phyloP scores from a whole-genome alignment of 2,329 filamentous ascomycete species.

The Ophiostoma pallidulum region DNA sequence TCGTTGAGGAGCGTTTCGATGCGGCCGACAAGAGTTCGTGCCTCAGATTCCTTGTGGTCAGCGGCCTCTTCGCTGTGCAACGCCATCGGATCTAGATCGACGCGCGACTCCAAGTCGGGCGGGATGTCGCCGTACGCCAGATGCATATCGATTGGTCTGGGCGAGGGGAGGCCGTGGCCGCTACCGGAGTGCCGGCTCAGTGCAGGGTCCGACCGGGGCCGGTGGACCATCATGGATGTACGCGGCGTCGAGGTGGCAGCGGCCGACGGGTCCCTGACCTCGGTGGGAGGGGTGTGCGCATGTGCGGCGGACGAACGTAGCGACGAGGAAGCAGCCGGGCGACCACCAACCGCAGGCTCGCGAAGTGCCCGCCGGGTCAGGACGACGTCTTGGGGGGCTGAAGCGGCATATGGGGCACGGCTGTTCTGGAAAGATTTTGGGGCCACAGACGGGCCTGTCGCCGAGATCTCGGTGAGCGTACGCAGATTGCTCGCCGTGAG shows the following conservation, averaged over 20 bases:
- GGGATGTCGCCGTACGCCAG: conserved; percentile 82
- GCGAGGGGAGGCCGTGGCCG: conserved; percentile 14
- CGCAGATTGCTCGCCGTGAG: conserved; percentile 46
- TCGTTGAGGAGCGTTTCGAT: conserved; percentile 75
- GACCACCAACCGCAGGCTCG: not conserved
- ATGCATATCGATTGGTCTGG: conserved; percentile 70
- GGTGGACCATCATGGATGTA: conserved; percentile 26
- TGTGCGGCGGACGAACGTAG: too few relatives aligned
- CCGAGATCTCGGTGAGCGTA: conserved; percentile 43
- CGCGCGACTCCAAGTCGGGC: conserved; percentile 48
- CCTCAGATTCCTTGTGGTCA: conserved; percentile 43
- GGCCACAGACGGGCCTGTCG: conserved; percentile 35
- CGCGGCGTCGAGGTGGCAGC: conserved; percentile 16
- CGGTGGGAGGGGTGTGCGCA: not conserved
- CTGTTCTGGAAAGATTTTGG: conserved; percentile 30
- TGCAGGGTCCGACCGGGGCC: conserved; percentile 32
- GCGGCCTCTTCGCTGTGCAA: conserved; percentile 32
- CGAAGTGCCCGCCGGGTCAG: conserved; percentile 30
- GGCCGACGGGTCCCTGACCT: not conserved
- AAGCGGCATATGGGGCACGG: conserved; percentile 35
- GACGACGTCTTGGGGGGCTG: conserved; percentile 33
- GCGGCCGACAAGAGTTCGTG: conserved; percentile 52
- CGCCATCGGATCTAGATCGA: conserved; percentile 32
- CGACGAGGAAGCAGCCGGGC: not conserved
- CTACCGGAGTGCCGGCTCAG: conserved; percentile 14